phyloP scores from a whole-genome alignment of 2,329 filamentous ascomycete species.

The Fusarium falciforme region DNA sequence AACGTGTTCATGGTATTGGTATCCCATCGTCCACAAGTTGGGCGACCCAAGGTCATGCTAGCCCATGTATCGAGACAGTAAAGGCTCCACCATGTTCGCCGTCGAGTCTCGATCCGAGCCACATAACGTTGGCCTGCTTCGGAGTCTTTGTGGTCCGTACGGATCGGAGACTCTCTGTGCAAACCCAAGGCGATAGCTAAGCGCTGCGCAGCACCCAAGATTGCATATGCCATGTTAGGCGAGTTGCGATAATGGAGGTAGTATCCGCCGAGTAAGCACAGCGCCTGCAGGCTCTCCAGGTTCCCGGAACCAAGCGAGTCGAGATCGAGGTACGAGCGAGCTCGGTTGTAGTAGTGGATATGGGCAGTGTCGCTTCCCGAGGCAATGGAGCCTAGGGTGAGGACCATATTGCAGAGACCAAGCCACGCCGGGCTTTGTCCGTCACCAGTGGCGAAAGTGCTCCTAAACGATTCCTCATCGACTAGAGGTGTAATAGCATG shows the following conservation, averaged over 20 bases:
- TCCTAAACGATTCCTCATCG: slow-evolving; percentile 69
- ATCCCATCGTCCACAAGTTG: slow-evolving; percentile 51
- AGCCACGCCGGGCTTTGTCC: slow-evolving; percentile 69
- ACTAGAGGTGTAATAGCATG: slow-evolving; percentile 71
- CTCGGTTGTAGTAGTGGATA: slow-evolving; percentile 66
- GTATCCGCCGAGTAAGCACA: slow-evolving; percentile 78
- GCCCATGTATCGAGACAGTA: slow-evolving; percentile 80
- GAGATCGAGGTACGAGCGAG: slow-evolving; percentile 64
- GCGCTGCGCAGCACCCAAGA: slow-evolving; percentile 76
- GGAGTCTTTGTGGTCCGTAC: slow-evolving; percentile 49
- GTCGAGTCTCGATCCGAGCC: slow-evolving; percentile 62
- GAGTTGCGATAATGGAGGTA: slow-evolving; percentile 84
- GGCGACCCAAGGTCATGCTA: slow-evolving; percentile 75
- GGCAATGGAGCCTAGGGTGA: slow-evolving; percentile 70
- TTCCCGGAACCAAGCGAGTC: slow-evolving; percentile 69
- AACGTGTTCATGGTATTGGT: slow-evolving; percentile 46
- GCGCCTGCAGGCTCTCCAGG: slow-evolving; percentile 79
- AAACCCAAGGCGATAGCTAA: slow-evolving; percentile 81
- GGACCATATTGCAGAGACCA: slow-evolving; percentile 70
- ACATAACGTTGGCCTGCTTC: slow-evolving; percentile 53
- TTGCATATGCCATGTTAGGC: slow-evolving; percentile 80
- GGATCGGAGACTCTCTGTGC: slow-evolving; percentile 66
- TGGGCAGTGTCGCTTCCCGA: slow-evolving; percentile 67
- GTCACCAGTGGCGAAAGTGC: slow-evolving; percentile 61
- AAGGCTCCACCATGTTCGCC: slow-evolving; percentile 78